Evolutionary conservation across 1,284 basidiomycete species (phyloP), one percentile per base, ranked within the genome.

Genomic region (Heterobasidion annosum): DNA sequence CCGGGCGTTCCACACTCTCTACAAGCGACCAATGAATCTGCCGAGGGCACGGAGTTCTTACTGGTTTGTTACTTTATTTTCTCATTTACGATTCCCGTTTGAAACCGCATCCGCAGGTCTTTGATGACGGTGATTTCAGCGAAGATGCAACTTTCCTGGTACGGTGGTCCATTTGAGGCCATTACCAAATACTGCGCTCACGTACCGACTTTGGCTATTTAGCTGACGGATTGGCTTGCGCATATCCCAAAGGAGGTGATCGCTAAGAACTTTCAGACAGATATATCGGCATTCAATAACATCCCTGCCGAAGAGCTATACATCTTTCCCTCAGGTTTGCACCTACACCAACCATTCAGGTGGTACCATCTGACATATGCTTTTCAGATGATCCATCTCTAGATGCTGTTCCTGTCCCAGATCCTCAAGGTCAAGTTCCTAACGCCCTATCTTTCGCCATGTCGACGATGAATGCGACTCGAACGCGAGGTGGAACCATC

Each of bases 131-230:
- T 16, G 67, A 67, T 34, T 88, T 88, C 67, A 79, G 74, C 65
- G 84, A 86, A 65, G 82, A 86, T 63, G 71, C 70, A 2, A 88
- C 85, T 0, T 87, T 90, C 71, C 68, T 84, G 64, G 78, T 84
- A 55, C 47, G 54, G 48, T 40, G 46, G 34, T 37, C 15, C 18
- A 16, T 18, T 2, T n/a, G 33, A 6, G 8, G 12, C 45, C 8
- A 8, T 19, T 13, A 44, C 3, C 43, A 3, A 12, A 54, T 45
- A 47, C 5, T 10, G 57, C 60, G 18, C n/a, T 47, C 50, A 60
- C 51, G 48, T 40, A 52, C n/a, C 15, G 8, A 18, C 51, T 19
- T 44, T 16, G 10, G 18, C 45, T 40, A 2, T 5, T 10, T 56
- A 81, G 76, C 63, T 83, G 56, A 83, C 81, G 9, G 82, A 85